These are phyloP conservation scores for Puccinia polysora DNA, from an alignment of 1,284 basidiomycete species.

Conservation along the genomic window DNA sequence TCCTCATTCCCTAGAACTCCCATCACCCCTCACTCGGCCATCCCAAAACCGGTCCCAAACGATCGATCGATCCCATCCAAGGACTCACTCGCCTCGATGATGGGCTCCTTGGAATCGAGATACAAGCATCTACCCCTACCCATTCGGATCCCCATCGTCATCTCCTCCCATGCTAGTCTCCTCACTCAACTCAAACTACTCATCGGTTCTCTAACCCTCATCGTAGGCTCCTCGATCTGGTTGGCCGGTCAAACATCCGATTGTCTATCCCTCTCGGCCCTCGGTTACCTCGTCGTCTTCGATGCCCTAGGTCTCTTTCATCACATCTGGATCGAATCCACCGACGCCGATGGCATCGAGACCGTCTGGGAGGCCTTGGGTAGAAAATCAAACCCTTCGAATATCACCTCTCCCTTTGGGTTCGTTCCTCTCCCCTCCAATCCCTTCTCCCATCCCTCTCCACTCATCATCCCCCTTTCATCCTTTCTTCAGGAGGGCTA, in stretches of 20 bases:
- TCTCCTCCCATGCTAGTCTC: conserved; percentile 51
- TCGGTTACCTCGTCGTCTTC: conserved; percentile 95
- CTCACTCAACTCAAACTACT: conserved; percentile 54
- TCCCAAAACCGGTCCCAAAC: conserved; percentile 45
- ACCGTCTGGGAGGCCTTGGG: conserved; percentile 9
- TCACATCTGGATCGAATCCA: conserved; percentile 59
- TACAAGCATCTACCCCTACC: conserved; percentile 48
- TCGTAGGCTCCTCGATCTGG: conserved; percentile 66
- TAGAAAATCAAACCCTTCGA: conserved; percentile 45
- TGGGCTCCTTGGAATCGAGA: conserved; percentile 42
- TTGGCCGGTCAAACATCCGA: conserved; percentile 83
- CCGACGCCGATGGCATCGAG: conserved; percentile 45
- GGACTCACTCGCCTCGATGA: conserved; percentile 19
- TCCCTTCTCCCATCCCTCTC: background rate
- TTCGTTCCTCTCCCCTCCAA: conserved; percentile 54
- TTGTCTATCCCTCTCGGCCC: conserved; percentile 76
- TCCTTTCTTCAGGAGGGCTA: conserved; percentile 60
- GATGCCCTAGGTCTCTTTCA: conserved; percentile 59
- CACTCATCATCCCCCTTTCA: conserved; percentile 12
- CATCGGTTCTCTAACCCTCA: conserved; percentile 56
- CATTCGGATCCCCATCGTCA: conserved; percentile 47
- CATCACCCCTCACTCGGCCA: conserved; percentile 29
- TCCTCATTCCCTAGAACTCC: conserved; percentile 20
- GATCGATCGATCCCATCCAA: conserved; percentile 29
- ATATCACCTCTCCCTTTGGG: conserved; percentile 64